Percentiles rank a stretch among this genome's conserved stretches.
Evolutionary conservation across 2,329 filamentous ascomycete genomes (phyloP).

Genomic region (Lanzia echinophila): DNA sequence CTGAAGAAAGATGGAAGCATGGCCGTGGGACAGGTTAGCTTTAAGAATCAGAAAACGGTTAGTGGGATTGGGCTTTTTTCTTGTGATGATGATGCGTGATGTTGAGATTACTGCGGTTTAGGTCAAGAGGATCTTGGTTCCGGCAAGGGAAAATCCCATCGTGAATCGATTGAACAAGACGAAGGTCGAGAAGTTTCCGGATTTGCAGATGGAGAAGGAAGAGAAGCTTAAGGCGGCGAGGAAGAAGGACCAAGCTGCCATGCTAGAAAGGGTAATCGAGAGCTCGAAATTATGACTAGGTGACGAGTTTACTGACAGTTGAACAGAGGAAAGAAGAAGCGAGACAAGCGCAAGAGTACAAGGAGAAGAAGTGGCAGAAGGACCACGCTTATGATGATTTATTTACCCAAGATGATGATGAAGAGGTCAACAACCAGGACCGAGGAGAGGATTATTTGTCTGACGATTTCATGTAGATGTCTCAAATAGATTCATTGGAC

Average conservation of each 20-base stretch:
- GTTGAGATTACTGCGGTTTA: slow-evolving; percentile 25
- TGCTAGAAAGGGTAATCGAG: slow-evolving; percentile 52
- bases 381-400: slow-evolving; percentile 97
- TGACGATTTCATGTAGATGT: slow-evolving; percentile 83
- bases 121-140: slow-evolving; percentile 76
- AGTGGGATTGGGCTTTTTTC: not conserved
- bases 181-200: slow-evolving; percentile 78
- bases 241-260: slow-evolving; percentile 59
- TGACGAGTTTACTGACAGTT: not conserved
- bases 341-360: slow-evolving; percentile 66
- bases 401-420: slow-evolving; percentile 71
- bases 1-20: slow-evolving; percentile 93
- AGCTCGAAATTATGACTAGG: not conserved
- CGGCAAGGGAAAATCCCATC: slow-evolving; percentile 77
- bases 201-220: slow-evolving; percentile 76
- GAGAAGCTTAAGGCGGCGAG: slow-evolving; percentile 65
- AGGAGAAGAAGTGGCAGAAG: slow-evolving; percentile 88
- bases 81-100: not conserved
- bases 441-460: slow-evolving; percentile 63
- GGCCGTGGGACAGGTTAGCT: slow-evolving; percentile 90
- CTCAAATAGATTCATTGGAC: not conserved
- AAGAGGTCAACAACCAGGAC: slow-evolving; percentile 74
- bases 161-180: slow-evolving; percentile 99
- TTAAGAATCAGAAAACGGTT: slow-evolving; percentile 76
- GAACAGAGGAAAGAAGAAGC: slow-evolving; percentile 69